Evolutionary conservation across 176 grass and related monocot genomes (phyloP).

Genomic region (Bolboschoenus planiculmis): DNA sequence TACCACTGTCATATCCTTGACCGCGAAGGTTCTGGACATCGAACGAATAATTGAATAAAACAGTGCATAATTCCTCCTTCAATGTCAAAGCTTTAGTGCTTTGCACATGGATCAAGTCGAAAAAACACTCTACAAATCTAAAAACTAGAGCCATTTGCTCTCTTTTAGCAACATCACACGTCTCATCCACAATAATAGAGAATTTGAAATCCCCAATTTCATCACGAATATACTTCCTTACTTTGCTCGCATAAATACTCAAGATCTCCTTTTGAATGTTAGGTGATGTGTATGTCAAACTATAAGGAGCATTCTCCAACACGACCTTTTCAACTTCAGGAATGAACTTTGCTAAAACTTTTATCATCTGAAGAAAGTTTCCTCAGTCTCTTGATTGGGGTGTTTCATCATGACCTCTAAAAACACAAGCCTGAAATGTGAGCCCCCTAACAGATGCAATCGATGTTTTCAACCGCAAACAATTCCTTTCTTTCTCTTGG

Average conservation of each 20-base stretch:
- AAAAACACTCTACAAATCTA: too few species aligned
- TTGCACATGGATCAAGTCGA: too few species aligned
- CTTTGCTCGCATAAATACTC: conserved; percentile 2
- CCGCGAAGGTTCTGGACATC: too few species aligned
- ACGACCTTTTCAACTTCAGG: not conserved
- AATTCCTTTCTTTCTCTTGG: not conserved
- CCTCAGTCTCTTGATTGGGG: not conserved
- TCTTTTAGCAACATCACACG: conserved; percentile 11
- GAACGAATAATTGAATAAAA: too few species aligned
- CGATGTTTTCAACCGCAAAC: not conserved
- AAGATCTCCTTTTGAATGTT: conserved; percentile 26
- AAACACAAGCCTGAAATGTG: conserved; percentile 23
- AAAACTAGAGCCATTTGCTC: not conserved
- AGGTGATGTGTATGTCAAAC: conserved; percentile 11
- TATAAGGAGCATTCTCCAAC: conserved; percentile 14
- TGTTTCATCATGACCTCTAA: conserved; percentile 15
- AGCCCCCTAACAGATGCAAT: not conserved
- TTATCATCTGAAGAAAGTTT: conserved; percentile 22
- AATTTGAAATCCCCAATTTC: conserved; percentile 20
- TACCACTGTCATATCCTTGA: too few species aligned
- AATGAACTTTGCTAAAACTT: conserved; percentile 22
- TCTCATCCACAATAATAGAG: conserved; percentile 27
- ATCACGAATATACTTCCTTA: not conserved
- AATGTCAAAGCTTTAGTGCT: too few species aligned
- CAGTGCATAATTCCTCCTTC: too few species aligned